A percentile compares a stretch with the other conserved stretches of the same genome.
Evolutionary conservation across 306 rosid species (phyloP).

Genomic region (Astragalus glycyphyllos): DNA sequence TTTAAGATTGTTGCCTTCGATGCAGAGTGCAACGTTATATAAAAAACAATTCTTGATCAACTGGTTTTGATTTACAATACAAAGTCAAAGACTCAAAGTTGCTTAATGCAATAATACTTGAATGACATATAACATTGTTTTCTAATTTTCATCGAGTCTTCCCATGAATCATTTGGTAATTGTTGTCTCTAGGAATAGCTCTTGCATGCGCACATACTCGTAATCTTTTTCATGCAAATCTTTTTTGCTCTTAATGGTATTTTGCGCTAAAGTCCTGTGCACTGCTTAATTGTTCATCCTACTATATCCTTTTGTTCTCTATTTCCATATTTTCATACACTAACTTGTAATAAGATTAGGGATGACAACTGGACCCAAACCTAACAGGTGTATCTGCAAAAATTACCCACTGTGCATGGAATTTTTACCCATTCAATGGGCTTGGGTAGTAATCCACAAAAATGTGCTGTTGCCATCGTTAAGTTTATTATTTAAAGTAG

Average conservation of each 20-base stretch:
- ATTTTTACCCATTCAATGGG: background rate
- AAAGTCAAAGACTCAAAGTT: background rate
- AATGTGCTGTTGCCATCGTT: background rate
- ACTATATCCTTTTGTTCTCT: conserved; percentile 1
- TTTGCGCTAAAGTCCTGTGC: conserved; percentile 19
- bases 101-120: conserved; percentile 19
- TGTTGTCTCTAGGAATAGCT: conserved; percentile 5
- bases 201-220: background rate
- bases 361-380: conserved; percentile 7
- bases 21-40: conserved; percentile 11
- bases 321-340: conserved; percentile 15
- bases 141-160: conserved; percentile 1
- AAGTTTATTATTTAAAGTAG: background rate
- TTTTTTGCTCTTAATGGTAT: conserved; percentile 2
- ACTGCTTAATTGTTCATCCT: conserved; percentile 12
- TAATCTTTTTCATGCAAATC: background rate
- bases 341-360: conserved; percentile 11
- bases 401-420: background rate
- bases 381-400: background rate
- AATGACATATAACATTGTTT: conserved; percentile 1
- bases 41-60: conserved; percentile 23
- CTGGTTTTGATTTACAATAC: conserved; percentile 29
- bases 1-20: conserved; percentile 15
- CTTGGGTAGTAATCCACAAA: background rate
- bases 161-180: conserved; percentile 15